Evolutionary conservation across 305 asterid species (phyloP), one percentile per base, ranked within the genome.

Genomic region (Fraxinus nigra): DNA sequence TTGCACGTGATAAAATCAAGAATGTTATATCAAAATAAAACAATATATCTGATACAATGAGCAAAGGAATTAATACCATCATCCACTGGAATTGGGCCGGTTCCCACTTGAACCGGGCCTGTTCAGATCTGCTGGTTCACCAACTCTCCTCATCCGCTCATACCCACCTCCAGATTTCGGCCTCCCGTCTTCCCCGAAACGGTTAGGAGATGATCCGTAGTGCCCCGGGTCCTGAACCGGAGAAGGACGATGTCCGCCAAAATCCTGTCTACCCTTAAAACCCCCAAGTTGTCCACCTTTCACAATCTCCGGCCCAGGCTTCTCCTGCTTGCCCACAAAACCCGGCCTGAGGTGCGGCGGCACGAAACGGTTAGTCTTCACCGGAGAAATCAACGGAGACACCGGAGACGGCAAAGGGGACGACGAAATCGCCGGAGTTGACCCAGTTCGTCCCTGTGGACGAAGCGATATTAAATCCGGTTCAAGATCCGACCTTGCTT

Each of bases 281-380:
- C 85, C 79, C 78, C 87, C 84, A 26, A 82, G 82, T 48, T 82
- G 82, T 75, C 85, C 88, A 70, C 82, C 78, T 86, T 85, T 89
- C 88, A 35, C 82, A 72, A 84, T 48, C 81, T 82, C 92, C 82
- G 90, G 80, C 48, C 85, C 91, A 46, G 89, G 92, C 86, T 80
- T 90, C 88, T 90, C 94, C 87, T 93, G 92, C 82, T 88, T 90
- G 20, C 95, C 93, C 76, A 82, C 90, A 81, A 93, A 93, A n/a
- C 97, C 95, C 69, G 95, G 97, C 80, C 97, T 88, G 18, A 90
- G 95, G 89, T 91, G 94, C 65, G 97, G 97, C 79, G 95, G 94
- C 79, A 93, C 93, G 73, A 93, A 91, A 18, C 92, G 83, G 81
- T 88, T 82, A 34, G 92, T 83, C 89, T 93, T 93, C 30, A 83